Evolutionary conservation across 2,329 filamentous ascomycete genomes (phyloP).

Genomic region (Lachnellula hyalina): DNA sequence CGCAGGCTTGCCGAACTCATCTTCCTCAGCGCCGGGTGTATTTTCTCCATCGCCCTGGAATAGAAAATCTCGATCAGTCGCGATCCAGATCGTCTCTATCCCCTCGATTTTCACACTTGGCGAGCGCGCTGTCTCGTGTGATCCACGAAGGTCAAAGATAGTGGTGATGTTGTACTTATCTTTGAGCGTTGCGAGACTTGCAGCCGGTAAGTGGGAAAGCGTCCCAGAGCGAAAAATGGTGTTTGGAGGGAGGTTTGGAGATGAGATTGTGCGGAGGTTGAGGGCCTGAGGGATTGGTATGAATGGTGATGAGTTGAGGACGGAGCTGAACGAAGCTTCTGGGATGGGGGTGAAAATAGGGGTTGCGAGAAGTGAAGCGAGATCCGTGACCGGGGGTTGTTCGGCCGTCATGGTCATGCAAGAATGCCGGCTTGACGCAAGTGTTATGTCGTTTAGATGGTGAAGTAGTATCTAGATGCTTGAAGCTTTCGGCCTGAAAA

Average conservation of each 20-base stretch:
- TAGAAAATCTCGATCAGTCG: constrained; percentile 25
- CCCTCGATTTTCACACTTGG: constrained; percentile 42
- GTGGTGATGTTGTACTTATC: constrained; percentile 13
- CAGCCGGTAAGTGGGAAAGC: constrained; percentile 4
- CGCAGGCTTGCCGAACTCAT: constrained; percentile 16
- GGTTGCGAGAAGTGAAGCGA: constrained; percentile 2
- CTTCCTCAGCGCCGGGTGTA: constrained; percentile 27
- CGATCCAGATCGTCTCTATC: constrained; percentile 43
- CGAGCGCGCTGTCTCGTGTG: constrained; percentile 36
- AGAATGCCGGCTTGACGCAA: neutral
- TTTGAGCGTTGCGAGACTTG: constrained; percentile 1
- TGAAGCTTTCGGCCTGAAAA: neutral
- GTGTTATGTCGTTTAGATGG: neutral
- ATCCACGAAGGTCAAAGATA: constrained; percentile 48
- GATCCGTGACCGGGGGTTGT: neutral
- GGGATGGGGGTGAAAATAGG: neutral
- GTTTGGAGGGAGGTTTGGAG: constrained; percentile 3
- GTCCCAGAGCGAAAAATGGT: constrained; percentile 14
- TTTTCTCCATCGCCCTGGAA: neutral
- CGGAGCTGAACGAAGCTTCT: neutral
- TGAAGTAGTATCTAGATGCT: neutral
- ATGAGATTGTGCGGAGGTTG: constrained; percentile 15
- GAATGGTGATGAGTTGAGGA: constrained; percentile 14
- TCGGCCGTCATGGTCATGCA: neutral
- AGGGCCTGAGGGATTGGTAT: constrained; percentile 10